A percentile compares a stretch with the other conserved stretches of the same genome.
Conservation (phyloP, 2,329 filamentous ascomycete genomes). For the Lizonia empirigonia region DNA sequence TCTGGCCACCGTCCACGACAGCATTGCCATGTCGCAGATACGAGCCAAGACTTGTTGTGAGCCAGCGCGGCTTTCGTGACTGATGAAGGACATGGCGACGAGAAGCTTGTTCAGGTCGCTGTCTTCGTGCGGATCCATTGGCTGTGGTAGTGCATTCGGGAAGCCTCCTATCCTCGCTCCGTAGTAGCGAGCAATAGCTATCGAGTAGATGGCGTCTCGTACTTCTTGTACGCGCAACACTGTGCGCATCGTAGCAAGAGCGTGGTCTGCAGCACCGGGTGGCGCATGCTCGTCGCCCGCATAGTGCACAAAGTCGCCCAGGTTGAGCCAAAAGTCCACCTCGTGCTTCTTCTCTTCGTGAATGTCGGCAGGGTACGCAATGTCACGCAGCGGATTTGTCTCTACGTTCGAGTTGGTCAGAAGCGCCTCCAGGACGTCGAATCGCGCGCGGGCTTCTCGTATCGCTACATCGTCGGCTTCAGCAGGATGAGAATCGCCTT, state of each 20-base stretch:
- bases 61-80: slow-evolving; percentile 52
- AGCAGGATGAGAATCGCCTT: slow-evolving; percentile 32
- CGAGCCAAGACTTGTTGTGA: slow-evolving; percentile 56
- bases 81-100: slow-evolving; percentile 57
- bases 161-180: slow-evolving; percentile 63
- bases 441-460: slow-evolving; percentile 68
- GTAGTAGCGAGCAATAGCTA: slow-evolving; percentile 78
- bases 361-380: slow-evolving; percentile 54
- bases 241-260: slow-evolving; percentile 68
- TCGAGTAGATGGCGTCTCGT: slow-evolving; percentile 87
- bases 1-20: slow-evolving; percentile 50
- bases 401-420: slow-evolving; percentile 72
- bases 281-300: slow-evolving; percentile 65
- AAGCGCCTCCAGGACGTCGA: slow-evolving; percentile 77
- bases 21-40: slow-evolving; percentile 56
- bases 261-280: slow-evolving; percentile 66
- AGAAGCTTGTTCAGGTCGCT: slow-evolving; percentile 51
- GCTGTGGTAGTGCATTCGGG: slow-evolving; percentile 46
- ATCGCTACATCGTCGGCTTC: slow-evolving; percentile 63
- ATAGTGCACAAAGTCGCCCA: slow-evolving; percentile 73
- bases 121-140: slow-evolving; percentile 38
- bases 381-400: slow-evolving; percentile 61
- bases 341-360: slow-evolving; percentile 55
- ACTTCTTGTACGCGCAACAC: slow-evolving; percentile 83
- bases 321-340: slow-evolving; percentile 79